These are phyloP conservation scores for Leccinum fallax DNA, from an alignment of 1,284 basidiomycete species.

Conservation along the genomic window DNA sequence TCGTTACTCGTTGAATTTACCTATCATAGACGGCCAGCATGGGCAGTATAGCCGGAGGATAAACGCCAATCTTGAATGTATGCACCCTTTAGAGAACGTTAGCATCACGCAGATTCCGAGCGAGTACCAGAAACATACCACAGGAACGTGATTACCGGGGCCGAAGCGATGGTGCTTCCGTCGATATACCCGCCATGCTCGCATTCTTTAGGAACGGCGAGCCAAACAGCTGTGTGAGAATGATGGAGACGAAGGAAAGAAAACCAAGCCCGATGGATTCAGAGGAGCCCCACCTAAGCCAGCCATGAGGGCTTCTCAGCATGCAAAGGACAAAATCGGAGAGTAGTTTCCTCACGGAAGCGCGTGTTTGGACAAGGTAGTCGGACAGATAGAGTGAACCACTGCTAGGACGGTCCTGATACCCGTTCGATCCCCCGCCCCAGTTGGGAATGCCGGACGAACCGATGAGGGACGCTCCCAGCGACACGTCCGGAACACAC, in stretches of 20 bases:
- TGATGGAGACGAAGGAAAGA: slow-evolving; percentile 76
- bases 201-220: slow-evolving; percentile 82
- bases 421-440: slow-evolving; percentile 81
- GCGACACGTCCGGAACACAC: too few relatives aligned
- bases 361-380: slow-evolving; percentile 60
- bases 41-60: slow-evolving; percentile 81
- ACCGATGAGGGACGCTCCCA: slow-evolving; percentile 69
- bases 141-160: slow-evolving; percentile 78
- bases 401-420: slow-evolving; percentile 55
- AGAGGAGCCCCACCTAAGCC: slow-evolving; percentile 69
- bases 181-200: slow-evolving; percentile 76
- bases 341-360: slow-evolving; percentile 35
- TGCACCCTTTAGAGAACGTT: slow-evolving; percentile 55
- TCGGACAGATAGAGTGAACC: slow-evolving; percentile 72
- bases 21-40: slow-evolving; percentile 81
- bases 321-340: slow-evolving; percentile 27
- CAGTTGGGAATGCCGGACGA: slow-evolving; percentile 77
- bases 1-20: background rate
- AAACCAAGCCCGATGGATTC: slow-evolving; percentile 88
- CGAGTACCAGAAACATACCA: slow-evolving; percentile 45
- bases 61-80: slow-evolving; percentile 78
- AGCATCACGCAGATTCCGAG: background rate
- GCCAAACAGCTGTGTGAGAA: slow-evolving; percentile 78
- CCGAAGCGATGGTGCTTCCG: slow-evolving; percentile 58
- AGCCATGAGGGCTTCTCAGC: background rate